Percentiles rank a stretch among this genome's conserved stretches.
Conservation (phyloP, 2,329 filamentous ascomycete genomes). For the Alternaria sp. region DNA sequence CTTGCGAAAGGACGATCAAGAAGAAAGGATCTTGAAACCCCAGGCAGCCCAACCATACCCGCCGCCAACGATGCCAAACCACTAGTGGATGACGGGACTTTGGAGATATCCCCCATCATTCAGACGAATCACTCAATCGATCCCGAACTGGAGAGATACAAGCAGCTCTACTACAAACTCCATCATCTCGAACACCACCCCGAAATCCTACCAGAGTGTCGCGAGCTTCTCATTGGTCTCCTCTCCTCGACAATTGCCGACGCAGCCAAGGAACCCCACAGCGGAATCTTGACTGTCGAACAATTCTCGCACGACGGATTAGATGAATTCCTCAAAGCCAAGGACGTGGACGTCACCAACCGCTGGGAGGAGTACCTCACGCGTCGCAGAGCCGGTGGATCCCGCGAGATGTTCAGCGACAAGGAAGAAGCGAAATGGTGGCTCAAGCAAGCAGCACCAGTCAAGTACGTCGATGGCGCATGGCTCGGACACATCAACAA, state of each 20-base stretch:
- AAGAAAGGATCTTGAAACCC: constrained; percentile 23
- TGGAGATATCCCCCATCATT: background rate
- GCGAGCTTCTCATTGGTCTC: constrained; percentile 43
- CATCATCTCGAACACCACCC: constrained; percentile 51
- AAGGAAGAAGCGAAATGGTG: constrained; percentile 48
- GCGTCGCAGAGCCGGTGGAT: constrained; percentile 42
- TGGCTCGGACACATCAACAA: constrained; percentile 58
- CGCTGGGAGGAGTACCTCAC: constrained; percentile 46
- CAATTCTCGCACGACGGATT: constrained; percentile 36
- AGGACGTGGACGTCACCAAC: constrained; percentile 39
- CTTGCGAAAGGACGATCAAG: constrained; percentile 18
- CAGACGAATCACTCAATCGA: background rate
- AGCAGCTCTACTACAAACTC: constrained; percentile 50
- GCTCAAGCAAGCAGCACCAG: constrained; percentile 51
- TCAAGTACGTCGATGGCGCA: constrained; percentile 58
- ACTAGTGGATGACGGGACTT: background rate
- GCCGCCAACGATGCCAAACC: background rate
- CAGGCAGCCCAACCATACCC: constrained; percentile 14
- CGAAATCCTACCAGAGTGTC: constrained; percentile 43
- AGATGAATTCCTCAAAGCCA: constrained; percentile 37
- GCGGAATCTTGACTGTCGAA: constrained; percentile 40
- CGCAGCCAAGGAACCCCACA: constrained; percentile 15
- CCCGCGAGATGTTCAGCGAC: constrained; percentile 46
- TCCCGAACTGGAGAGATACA: constrained; percentile 23
- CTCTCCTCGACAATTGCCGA: constrained; percentile 43